Conservation (phyloP, 352 stramenopile genomes). For the Elongisporangium prolatum region DNA sequence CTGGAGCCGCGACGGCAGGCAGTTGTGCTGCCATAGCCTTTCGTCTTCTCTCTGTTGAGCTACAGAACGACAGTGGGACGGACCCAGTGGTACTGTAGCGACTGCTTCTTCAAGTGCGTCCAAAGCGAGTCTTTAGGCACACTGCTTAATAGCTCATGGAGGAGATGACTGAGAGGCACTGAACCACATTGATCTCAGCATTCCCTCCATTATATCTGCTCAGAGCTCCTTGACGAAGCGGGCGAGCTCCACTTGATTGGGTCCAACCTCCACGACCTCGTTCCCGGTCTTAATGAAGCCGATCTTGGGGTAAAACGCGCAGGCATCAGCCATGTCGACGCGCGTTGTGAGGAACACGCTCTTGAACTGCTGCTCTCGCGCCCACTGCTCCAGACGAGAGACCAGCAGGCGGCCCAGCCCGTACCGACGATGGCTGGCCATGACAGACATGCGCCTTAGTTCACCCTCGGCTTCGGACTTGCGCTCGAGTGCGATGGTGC, state of each 20-base stretch:
- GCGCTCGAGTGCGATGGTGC: conserved; percentile 15
- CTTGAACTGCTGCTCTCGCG: neutral
- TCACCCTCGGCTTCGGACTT: conserved; percentile 14
- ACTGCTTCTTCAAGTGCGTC: too few relatives aligned
- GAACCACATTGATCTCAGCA: too few relatives aligned
- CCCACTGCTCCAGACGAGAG: conserved; percentile 16
- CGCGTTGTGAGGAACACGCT: conserved; percentile 12
- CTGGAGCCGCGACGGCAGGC: too few relatives aligned
- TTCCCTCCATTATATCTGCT: too few relatives aligned
- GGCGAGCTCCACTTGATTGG: neutral
- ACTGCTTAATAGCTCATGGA: too few relatives aligned
- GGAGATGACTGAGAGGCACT: too few relatives aligned
- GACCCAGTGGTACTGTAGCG: too few relatives aligned
- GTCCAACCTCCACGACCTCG: neutral
- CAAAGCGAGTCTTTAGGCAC: too few relatives aligned
- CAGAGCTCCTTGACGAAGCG: too few relatives aligned
- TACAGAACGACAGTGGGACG: too few relatives aligned
- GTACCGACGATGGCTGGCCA: conserved; percentile 11
- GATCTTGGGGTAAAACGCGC: conserved; percentile 7
- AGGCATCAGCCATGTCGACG: conserved; percentile 2
- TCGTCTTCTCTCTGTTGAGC: too few relatives aligned
- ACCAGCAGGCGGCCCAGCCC: conserved; percentile 18
- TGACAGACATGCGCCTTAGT: conserved; percentile 23
- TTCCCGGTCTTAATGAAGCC: conserved; percentile 4
- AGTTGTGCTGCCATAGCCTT: too few relatives aligned